These are phyloP conservation scores for Nitzschia sp. DNA, from an alignment of 108 stramenopile species.

Conservation along the genomic window DNA sequence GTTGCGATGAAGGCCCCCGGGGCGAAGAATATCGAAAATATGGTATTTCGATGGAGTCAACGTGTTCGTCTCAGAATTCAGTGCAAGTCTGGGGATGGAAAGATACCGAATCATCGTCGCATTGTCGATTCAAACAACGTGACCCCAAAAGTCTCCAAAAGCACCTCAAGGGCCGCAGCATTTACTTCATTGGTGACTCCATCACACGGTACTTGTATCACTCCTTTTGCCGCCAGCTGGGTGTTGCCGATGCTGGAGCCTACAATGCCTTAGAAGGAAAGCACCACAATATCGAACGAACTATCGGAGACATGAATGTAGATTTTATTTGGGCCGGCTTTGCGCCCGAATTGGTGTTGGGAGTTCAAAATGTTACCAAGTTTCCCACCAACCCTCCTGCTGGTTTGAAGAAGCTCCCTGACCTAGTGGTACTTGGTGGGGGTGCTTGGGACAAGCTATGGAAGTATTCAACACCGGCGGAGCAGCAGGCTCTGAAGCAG, in stretches of 20 bases:
- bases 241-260: slow-evolving; percentile 58
- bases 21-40: slow-evolving; percentile 65
- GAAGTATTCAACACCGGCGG: slow-evolving; percentile 57
- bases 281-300: slow-evolving; percentile 49
- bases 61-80: slow-evolving; percentile 47
- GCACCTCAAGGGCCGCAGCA: slow-evolving; percentile 43
- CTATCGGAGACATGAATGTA: slow-evolving; percentile 42
- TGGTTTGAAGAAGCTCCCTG: slow-evolving; percentile 21
- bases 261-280: slow-evolving; percentile 76
- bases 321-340: slow-evolving; percentile 83
- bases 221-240: slow-evolving; percentile 65
- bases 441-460: slow-evolving; percentile 86
- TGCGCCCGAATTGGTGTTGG: slow-evolving; percentile 52
- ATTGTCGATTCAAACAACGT: slow-evolving; percentile 75
- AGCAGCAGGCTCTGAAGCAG: slow-evolving; percentile 47
- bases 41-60: slow-evolving; percentile 56
- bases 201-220: slow-evolving; percentile 79
- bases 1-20: slow-evolving; percentile 73
- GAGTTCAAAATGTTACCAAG: slow-evolving; percentile 41
- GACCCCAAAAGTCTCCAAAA: slow-evolving; percentile 52
- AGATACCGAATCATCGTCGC: slow-evolving; percentile 37
- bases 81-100: slow-evolving; percentile 76
- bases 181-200: slow-evolving; percentile 82
- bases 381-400: slow-evolving; percentile 2
- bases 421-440: slow-evolving; percentile 77